Conservation (phyloP, 129 eudicot genomes). For the Calendula officinalis region DNA sequence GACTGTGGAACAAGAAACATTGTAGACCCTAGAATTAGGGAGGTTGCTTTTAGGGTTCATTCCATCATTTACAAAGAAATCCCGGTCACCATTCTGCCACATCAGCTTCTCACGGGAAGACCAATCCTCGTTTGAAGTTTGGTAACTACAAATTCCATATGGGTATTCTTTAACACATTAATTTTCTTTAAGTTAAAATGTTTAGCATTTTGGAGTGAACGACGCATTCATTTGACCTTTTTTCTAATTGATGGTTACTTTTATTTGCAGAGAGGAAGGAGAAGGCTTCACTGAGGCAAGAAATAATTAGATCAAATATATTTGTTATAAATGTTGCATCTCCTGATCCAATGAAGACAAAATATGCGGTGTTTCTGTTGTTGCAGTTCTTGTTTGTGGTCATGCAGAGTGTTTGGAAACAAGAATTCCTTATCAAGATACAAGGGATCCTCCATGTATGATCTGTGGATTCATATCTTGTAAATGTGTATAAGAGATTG, state of each 20-base stretch:
- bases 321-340: constrained; percentile 19
- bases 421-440: constrained; percentile 46
- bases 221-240: neutral
- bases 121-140: constrained; percentile 16
- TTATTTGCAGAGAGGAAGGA: constrained; percentile 12
- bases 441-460: constrained; percentile 63
- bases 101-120: constrained; percentile 17
- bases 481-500: constrained; percentile 6
- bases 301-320: constrained; percentile 17
- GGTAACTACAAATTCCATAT: neutral
- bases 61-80: constrained; percentile 20
- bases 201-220: no score
- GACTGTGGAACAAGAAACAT: neutral
- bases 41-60: neutral
- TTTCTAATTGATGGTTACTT: neutral
- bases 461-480: constrained; percentile 9
- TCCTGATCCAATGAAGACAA: constrained; percentile 15
- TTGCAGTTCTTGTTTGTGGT: constrained; percentile 77
- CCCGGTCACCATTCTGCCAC: neutral
- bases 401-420: constrained; percentile 84
- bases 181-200: neutral
- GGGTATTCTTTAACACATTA: neutral
- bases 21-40: neutral
- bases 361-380: constrained; percentile 49
- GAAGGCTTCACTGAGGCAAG: constrained; percentile 18